Conservation (phyloP, 192 early-diverging fungal genomes). For the Backusella mclennaniae region DNA sequence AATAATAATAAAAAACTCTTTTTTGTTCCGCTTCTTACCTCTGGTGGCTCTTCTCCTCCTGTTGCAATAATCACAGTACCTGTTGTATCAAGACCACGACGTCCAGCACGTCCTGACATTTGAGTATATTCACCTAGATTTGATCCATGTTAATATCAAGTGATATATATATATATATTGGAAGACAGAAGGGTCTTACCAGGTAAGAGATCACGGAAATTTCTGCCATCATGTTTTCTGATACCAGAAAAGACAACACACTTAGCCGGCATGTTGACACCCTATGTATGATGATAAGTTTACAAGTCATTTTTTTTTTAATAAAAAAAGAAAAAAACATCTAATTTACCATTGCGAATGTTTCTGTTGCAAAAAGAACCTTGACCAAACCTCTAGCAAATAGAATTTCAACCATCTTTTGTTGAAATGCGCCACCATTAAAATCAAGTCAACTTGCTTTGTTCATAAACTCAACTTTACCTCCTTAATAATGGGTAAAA, state of each 20-base stretch:
- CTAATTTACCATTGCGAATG: slow-evolving; percentile 87
- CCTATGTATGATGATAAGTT: slow-evolving; percentile 36
- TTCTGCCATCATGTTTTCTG: slow-evolving; percentile 90
- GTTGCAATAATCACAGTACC: slow-evolving; percentile 91
- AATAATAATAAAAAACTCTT: not conserved
- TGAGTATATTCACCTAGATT: slow-evolving; percentile 91
- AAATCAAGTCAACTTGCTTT: not conserved
- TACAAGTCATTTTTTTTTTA: no score
- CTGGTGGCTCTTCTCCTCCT: slow-evolving; percentile 49
- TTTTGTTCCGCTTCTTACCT: slow-evolving; percentile 27
- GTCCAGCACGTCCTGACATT: slow-evolving; percentile 97
- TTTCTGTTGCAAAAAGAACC: slow-evolving; percentile 97
- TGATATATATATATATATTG: no score
- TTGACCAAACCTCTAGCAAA: slow-evolving; percentile 89
- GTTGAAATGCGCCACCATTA: not conserved
- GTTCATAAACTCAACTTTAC: slow-evolving; percentile 22
- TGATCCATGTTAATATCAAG: no score
- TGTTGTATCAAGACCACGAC: slow-evolving; percentile 89
- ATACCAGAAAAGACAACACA: slow-evolving; percentile 92
- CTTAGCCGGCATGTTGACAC: slow-evolving; percentile 95
- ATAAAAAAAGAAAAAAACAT: no score
- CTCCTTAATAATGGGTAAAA: slow-evolving; percentile 97
- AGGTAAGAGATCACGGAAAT: slow-evolving; percentile 85
- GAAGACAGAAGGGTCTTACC: slow-evolving; percentile 35
- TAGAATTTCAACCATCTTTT: slow-evolving; percentile 89